Evolutionary conservation across 2,329 filamentous ascomycete species (phyloP).

Genomic region (Ceratocystis albifundus): DNA sequence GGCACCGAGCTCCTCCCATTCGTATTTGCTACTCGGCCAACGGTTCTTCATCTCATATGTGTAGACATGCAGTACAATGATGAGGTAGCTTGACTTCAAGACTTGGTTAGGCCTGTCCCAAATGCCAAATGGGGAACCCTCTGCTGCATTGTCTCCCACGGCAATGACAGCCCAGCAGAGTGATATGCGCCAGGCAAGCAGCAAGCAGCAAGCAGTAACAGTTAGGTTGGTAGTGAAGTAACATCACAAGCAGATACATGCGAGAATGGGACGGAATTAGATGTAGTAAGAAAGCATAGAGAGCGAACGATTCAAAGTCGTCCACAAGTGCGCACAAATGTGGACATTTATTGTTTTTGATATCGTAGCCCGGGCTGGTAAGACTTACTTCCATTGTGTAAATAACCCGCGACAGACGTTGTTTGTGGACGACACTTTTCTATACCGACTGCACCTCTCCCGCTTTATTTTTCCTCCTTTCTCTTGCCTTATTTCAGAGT

Average conservation of each 20-base stretch:
- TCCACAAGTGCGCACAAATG: neutral
- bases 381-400: slow-evolving; percentile 8
- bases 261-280: slow-evolving; percentile 5
- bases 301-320: neutral
- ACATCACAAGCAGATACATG: neutral
- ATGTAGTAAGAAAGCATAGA: neutral
- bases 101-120: neutral
- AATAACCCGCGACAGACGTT: neutral
- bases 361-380: neutral
- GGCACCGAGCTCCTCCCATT: neutral
- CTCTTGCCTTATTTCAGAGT: too few relatives aligned
- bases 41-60: neutral
- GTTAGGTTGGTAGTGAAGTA: neutral
- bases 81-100: neutral
- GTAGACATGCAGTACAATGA: neutral
- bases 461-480: too few relatives aligned
- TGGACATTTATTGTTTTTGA: neutral
- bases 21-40: neutral
- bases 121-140: neutral
- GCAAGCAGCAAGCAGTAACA: neutral
- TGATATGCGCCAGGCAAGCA: neutral
- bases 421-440: neutral
- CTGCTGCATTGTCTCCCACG: neutral
- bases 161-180: neutral
- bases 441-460: neutral